Evolutionary conservation across 2,329 filamentous ascomycete species (phyloP).

Genomic region (Paradendryphiella salina): DNA sequence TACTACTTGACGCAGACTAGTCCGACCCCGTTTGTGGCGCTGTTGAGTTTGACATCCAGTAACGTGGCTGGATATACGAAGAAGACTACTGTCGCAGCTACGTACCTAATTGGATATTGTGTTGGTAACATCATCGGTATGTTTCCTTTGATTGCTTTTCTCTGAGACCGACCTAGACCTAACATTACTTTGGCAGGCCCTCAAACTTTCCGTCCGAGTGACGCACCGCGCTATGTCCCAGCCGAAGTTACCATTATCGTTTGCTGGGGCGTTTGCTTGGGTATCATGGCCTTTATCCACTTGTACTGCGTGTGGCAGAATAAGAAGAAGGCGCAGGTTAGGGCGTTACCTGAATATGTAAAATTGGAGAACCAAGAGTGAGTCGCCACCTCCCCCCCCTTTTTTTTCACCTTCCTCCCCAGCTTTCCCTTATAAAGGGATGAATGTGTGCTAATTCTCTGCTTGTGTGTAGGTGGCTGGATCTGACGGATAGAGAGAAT

Average conservation of each 20-base stretch:
- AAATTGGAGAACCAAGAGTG: constrained; percentile 69
- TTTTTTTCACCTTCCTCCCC: background rate
- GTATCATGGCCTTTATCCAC: constrained; percentile 64
- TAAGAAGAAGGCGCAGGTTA: constrained; percentile 58
- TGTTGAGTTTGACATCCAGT: constrained; percentile 65
- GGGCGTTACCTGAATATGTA: constrained; percentile 60
- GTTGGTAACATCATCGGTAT: constrained; percentile 47
- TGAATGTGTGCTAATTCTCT: background rate
- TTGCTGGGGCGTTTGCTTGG: constrained; percentile 58
- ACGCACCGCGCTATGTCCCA: constrained; percentile 59
- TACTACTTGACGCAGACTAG: constrained; percentile 67
- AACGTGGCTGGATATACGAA: constrained; percentile 65
- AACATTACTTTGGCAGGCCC: constrained; percentile 48
- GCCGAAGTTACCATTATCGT: constrained; percentile 67
- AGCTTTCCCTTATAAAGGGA: background rate
- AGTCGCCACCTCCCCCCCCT: constrained; percentile 1
- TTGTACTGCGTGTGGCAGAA: constrained; percentile 65
- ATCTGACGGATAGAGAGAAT: constrained; percentile 69
- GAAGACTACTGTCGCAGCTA: constrained; percentile 61
- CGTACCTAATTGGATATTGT: constrained; percentile 52
- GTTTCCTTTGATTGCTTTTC: background rate
- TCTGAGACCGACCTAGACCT: background rate
- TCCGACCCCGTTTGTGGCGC: constrained; percentile 65
- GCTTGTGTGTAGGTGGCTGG: constrained; percentile 52
- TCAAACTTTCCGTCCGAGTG: constrained; percentile 35